phyloP scores from a whole-genome alignment of 2,329 filamentous ascomycete species.

The Gremmenia infestans region DNA sequence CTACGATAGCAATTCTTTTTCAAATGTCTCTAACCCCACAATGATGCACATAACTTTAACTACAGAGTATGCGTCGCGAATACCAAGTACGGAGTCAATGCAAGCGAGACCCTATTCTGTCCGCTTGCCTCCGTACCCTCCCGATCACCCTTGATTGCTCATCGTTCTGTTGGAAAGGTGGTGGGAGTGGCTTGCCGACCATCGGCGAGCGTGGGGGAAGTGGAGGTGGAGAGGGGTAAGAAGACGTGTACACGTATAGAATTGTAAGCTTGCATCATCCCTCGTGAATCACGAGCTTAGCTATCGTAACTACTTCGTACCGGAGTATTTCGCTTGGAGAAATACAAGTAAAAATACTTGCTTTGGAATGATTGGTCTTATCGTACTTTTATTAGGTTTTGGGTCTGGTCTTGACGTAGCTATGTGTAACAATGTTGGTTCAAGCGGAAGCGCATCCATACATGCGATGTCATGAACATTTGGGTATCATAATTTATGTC shows the following conservation, averaged over 20 bases:
- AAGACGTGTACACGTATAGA: background rate
- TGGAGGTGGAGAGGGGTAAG: background rate
- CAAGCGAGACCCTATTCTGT: background rate
- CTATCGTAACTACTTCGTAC: background rate
- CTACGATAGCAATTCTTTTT: slow-evolving; percentile 22
- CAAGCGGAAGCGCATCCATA: background rate
- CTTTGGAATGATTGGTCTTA: background rate
- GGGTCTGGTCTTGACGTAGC: too few relatives aligned
- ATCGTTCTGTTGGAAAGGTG: background rate
- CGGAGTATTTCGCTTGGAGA: background rate
- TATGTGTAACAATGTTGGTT: background rate
- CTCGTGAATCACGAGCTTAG: background rate
- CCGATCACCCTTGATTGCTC: background rate
- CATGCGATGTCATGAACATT: background rate
- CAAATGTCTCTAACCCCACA: background rate
- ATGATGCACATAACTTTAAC: background rate
- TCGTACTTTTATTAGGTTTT: background rate
- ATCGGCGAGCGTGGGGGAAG: slow-evolving; percentile 5
- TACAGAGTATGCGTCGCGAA: too few relatives aligned
- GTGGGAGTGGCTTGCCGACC: slow-evolving; percentile 10
- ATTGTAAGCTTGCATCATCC: background rate
- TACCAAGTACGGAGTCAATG: too few relatives aligned
- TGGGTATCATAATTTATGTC: slow-evolving; percentile 6
- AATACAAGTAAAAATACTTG: too few relatives aligned
- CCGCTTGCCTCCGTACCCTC: background rate